Evolutionary conservation across 2,329 filamentous ascomycete species (phyloP), one percentile per base, ranked within the genome.

Genomic region (Apiospora malaysiana): DNA sequence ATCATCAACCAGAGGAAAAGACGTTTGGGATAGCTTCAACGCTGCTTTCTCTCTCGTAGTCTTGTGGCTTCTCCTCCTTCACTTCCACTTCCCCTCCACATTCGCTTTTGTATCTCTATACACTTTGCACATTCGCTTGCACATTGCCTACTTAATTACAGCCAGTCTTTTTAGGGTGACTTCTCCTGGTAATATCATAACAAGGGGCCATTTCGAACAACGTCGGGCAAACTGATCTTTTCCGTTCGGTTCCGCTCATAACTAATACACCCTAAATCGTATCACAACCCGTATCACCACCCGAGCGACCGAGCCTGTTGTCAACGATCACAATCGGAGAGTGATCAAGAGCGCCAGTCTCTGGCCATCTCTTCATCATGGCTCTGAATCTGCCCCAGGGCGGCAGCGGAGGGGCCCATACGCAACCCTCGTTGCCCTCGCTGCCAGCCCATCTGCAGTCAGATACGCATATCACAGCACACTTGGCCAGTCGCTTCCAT

Each of bases 401-500:
- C 74, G 81, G 83, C 78, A 81, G 80, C 79, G 88, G 87, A 81
- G 89, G 89, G 72, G 88, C 89, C 83, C 94, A 91, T 85, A 94
- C 87, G 73, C 94, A 97, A 83, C 89, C 94, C 71, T 98, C 95
- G 72, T 86, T 99, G 77, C 94, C 95, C 27, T 91, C 94, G 73
- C 86, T 99, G 75, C 95, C 96, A 66, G 90, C 93, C 73, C 96
- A 94, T 85, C 88, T 91, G 68, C 92, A 94, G 83, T 91, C 90
- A 76, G 92, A 94, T 78, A 93, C 92, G 65, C 91, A 94, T 78
- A 85, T 95, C 75, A 96, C 93, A 4, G 92, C 92, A 69, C 93
- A 95, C 81, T 88, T 96, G 73, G 94, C 93, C 76, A 94, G 89
- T 81, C 94, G 95, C 69, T 99, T 97, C 82, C 96, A 99, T 84